Conservation (phyloP, 176 grass and related monocot species). For the Leersia perrieri region DNA sequence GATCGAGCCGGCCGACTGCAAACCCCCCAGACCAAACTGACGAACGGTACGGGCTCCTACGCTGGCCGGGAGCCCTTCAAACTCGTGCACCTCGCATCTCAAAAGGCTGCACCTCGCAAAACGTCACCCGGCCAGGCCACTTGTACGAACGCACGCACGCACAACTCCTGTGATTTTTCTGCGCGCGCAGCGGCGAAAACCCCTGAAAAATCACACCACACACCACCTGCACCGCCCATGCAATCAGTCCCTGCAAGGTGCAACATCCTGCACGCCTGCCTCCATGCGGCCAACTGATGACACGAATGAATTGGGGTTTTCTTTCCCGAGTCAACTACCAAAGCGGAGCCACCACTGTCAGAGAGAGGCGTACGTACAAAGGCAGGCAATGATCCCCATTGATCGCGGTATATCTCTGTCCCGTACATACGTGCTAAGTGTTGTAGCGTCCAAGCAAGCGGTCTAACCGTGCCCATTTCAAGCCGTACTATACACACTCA, state of each 20-base stretch:
- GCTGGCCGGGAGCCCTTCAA: not conserved
- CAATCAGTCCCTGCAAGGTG: not conserved
- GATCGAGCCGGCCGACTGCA: not conserved
- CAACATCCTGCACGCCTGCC: not conserved
- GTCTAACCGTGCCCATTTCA: not conserved
- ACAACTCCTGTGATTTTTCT: not conserved
- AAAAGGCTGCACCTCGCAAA: slow-evolving; percentile 2
- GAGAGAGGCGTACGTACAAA: not conserved
- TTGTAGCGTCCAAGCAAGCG: slow-evolving; percentile 36
- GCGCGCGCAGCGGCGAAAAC: not conserved
- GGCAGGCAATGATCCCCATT: slow-evolving; percentile 15
- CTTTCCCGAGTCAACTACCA: not conserved
- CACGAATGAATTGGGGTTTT: not conserved
- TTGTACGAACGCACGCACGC: not conserved
- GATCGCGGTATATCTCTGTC: not conserved
- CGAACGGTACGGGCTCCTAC: not conserved
- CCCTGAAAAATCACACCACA: not conserved
- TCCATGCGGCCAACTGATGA: not conserved
- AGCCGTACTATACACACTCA: slow-evolving; percentile 23
- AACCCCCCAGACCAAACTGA: not conserved
- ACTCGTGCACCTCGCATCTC: not conserved
- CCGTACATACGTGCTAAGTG: slow-evolving; percentile 5
- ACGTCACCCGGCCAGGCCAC: not conserved
- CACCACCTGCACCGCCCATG: not conserved
- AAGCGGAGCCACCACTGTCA: too few relatives aligned